A percentile compares a stretch with the other conserved stretches of the same genome.
These are phyloP conservation scores for Talaromyces piceae DNA, from an alignment of 2,329 filamentous ascomycete genomes.

Conservation along the genomic window DNA sequence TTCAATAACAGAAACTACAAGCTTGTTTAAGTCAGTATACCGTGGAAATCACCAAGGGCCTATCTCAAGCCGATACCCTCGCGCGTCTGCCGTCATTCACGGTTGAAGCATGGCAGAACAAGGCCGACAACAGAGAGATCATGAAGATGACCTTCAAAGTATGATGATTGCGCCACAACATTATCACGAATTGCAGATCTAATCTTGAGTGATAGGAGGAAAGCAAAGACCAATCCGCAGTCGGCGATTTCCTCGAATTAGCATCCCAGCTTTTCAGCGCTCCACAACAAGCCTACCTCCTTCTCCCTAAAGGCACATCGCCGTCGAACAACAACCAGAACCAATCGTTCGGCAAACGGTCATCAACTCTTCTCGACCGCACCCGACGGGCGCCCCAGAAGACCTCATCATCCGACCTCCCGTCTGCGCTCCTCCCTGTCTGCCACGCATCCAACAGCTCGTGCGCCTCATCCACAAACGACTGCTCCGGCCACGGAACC, in stretches of 20 bases:
- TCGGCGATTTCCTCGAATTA: conserved; percentile 36
- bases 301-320: background rate
- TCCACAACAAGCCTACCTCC: conserved; percentile 2
- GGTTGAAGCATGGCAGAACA: conserved; percentile 7
- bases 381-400: background rate
- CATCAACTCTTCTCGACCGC: background rate
- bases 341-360: background rate
- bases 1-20: conserved; percentile 17
- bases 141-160: conserved; percentile 9
- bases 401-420: conserved; percentile 15
- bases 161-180: background rate
- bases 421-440: conserved; percentile 53
- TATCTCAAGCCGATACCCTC: background rate
- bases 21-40: conserved; percentile 4
- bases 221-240: conserved; percentile 21
- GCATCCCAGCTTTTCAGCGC: conserved; percentile 28
- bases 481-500: conserved; percentile 73
- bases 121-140: conserved; percentile 5
- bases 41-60: background rate
- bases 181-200: conserved; percentile 2
- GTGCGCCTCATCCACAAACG: conserved; percentile 63
- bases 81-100: conserved; percentile 2
- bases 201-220: conserved; percentile 4
- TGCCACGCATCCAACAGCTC: conserved; percentile 67
- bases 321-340: background rate